Evolutionary conservation across 2,329 filamentous ascomycete species (phyloP).

Genomic region (Scedosporium dehoogii): DNA sequence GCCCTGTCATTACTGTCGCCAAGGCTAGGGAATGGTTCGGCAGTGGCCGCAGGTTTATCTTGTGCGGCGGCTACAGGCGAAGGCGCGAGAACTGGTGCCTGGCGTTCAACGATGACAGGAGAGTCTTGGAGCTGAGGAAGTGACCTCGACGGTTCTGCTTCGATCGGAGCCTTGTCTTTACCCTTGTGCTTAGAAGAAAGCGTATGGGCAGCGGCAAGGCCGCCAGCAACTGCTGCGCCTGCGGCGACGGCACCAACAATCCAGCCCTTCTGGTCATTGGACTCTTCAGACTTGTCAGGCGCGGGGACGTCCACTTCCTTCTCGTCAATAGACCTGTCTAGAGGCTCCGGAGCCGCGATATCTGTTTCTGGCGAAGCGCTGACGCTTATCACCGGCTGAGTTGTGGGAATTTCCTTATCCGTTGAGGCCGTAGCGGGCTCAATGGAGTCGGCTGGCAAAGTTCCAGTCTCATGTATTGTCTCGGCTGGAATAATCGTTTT

Average conservation of each 20-base stretch:
- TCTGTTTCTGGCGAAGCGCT: neutral
- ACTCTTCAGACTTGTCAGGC: neutral
- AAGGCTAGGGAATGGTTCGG: neutral
- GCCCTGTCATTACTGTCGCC: neutral
- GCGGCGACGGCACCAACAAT: neutral
- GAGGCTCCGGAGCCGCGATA: neutral
- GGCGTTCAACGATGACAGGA: slow-evolving; percentile 6
- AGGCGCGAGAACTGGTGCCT: slow-evolving; percentile 13
- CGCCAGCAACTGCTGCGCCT: neutral
- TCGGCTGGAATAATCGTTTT: neutral
- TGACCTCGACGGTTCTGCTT: neutral
- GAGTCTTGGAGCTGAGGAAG: neutral
- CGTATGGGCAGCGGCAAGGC: neutral
- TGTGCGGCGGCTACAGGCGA: slow-evolving; percentile 11
- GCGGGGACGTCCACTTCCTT: neutral
- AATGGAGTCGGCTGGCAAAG: neutral
- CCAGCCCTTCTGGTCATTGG: neutral
- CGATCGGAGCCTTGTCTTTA: neutral
- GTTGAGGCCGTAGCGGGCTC: neutral
- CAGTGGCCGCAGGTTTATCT: slow-evolving; percentile 6
- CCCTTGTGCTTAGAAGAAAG: neutral
- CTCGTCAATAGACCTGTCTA: neutral
- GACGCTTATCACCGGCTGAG: neutral
- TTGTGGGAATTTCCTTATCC: neutral
- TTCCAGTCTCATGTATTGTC: neutral